Evolutionary conservation across 768 basidiomycete species (phyloP), one percentile per base, ranked within the genome.

Genomic region (Amanita rimosa): DNA sequence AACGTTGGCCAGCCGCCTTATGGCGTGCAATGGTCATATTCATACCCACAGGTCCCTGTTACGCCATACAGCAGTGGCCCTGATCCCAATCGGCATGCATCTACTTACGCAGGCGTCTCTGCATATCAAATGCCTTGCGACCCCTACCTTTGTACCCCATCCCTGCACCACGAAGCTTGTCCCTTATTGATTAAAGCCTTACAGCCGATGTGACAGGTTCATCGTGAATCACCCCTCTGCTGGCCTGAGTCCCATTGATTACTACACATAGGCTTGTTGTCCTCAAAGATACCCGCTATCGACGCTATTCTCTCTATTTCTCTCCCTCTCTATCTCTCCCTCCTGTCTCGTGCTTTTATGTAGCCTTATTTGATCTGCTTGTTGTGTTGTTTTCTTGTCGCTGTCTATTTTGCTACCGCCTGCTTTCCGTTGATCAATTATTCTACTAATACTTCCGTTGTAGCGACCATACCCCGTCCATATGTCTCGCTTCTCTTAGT

Each of bases 321-420:
- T n/a, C n/a, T n/a, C n/a, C n/a, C n/a, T n/a, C n/a, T n/a, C n/a
- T n/a, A 5, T 24, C 16, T 7, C 19, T 5, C 17, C 21, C 44
- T 35, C 11, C 33, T 21, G 48, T 46, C 11, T 44, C 29, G 9
- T 31, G 21, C 27, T 7, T n/a, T n/a, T 21, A 19, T 19, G 26
- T 49, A 38, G 49, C 50, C 38, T 24, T 46, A 36, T 53, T 37
- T 39, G 35, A 29, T 31, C 34, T 49, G 16, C 44, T 40, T 17
- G 22, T 22, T 19, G 22, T 37, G 44, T 40, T 50, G 48, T 44
- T 40, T 46, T 53, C 24, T 39, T 31, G 37, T 50, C 29, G 21
- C 39, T 21, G 31, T 40, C 35, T 36, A 6, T 36, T 16, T 36
- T 36, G 33, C 22, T 46, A 21, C 27, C 24, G 35, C 19, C n/a